Evolutionary conservation across 768 basidiomycete genomes (phyloP).

Genomic region (Tylopilus rubrobrunneus): DNA sequence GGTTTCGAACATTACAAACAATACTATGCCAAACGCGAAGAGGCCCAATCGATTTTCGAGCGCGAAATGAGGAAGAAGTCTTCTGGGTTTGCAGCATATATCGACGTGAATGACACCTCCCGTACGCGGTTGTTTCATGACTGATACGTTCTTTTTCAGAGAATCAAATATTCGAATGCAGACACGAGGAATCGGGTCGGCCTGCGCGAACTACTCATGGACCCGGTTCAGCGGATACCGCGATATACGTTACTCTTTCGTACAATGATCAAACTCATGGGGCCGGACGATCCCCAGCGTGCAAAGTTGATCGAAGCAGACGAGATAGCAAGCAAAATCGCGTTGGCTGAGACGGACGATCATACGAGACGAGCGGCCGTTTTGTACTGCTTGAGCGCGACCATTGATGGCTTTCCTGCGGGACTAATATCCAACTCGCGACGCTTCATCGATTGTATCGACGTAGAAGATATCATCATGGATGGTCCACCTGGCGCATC

Average conservation of each 20-base stretch:
- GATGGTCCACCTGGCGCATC: slow-evolving; percentile 43
- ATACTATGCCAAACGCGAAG: slow-evolving; percentile 90
- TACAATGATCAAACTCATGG: slow-evolving; percentile 89
- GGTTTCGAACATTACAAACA: slow-evolving; percentile 91
- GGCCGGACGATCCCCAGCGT: slow-evolving; percentile 70
- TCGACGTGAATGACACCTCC: slow-evolving; percentile 64
- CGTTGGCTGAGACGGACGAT: slow-evolving; percentile 87
- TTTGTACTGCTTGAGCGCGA: slow-evolving; percentile 79
- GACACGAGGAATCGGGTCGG: slow-evolving; percentile 80
- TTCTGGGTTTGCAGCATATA: slow-evolving; percentile 78
- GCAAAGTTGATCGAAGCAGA: slow-evolving; percentile 79
- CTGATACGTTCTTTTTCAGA: slow-evolving; percentile 39
- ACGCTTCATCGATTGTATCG: slow-evolving; percentile 86
- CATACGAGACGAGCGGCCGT: slow-evolving; percentile 86
- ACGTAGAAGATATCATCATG: slow-evolving; percentile 76
- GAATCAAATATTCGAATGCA: slow-evolving; percentile 79
- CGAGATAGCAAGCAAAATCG: slow-evolving; percentile 86
- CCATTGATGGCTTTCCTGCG: slow-evolving; percentile 89
- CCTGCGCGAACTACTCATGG: slow-evolving; percentile 89
- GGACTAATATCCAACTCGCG: slow-evolving; percentile 86
- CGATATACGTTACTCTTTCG: slow-evolving; percentile 91
- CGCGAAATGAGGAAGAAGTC: slow-evolving; percentile 75
- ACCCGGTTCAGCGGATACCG: slow-evolving; percentile 94
- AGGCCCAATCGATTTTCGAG: slow-evolving; percentile 86
- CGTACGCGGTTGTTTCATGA: slow-evolving; percentile 5